Percentiles rank a stretch among this genome's conserved stretches.
These are phyloP conservation scores for Acanthamoeba sp. DNA, from an alignment of 208 protist species.

Conservation along the genomic window DNA sequence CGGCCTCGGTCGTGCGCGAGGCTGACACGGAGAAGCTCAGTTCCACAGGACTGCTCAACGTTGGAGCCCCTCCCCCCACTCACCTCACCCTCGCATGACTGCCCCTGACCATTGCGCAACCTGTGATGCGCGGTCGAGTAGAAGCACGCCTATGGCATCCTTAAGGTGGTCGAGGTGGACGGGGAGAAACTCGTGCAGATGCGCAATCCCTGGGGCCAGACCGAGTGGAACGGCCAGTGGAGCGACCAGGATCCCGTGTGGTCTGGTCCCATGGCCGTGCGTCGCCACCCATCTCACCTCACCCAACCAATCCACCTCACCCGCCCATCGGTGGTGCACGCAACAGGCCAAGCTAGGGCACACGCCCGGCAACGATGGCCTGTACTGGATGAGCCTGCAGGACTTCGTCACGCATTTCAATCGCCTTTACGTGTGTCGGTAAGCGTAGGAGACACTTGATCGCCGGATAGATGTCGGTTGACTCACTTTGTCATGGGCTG, in stretches of 20 bases:
- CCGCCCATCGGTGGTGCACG: no score
- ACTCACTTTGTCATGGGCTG: no score
- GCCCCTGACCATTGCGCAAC: no score
- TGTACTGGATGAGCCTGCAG: slow-evolving; percentile 75
- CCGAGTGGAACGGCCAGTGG: slow-evolving; percentile 72
- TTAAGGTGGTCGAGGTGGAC: slow-evolving; percentile 20
- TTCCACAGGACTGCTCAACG: background rate
- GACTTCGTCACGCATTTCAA: slow-evolving; percentile 76
- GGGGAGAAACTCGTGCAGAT: slow-evolving; percentile 51
- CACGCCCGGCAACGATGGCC: slow-evolving; percentile 28
- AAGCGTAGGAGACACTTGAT: no score
- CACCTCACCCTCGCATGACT: no score
- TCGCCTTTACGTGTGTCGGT: slow-evolving; percentile 75
- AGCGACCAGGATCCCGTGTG: slow-evolving; percentile 34
- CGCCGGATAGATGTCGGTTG: no score
- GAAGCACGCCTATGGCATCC: slow-evolving; percentile 70
- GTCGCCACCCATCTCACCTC: no score
- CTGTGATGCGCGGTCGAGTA: background rate
- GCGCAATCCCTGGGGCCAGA: slow-evolving; percentile 72
- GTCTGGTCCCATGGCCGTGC: slow-evolving; percentile 2
- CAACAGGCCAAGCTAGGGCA: background rate
- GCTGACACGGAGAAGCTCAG: background rate
- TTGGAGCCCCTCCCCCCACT: background rate
- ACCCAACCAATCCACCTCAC: background rate
- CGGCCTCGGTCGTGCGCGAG: background rate